Evolutionary conservation across 345 rosid species (phyloP), one percentile per base, ranked within the genome.

Genomic region (Moricandia moricandioides): DNA sequence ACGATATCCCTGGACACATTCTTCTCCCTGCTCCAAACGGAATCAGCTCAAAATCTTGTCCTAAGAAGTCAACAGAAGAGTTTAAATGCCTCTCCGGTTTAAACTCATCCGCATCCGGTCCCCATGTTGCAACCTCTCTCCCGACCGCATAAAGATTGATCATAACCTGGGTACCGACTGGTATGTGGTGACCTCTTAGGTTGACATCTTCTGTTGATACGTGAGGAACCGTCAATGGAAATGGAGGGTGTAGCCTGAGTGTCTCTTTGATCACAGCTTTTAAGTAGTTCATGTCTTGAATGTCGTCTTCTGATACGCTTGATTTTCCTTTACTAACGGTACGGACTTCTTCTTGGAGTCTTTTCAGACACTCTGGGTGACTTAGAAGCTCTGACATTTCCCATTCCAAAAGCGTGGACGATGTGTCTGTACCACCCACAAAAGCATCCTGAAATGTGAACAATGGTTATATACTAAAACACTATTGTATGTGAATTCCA

Each of bases 161-260:
- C 7, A 85, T 24, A 29, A 75, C 77, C 14, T 35, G 78, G 12
- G 82, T 83, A 47, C 82, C 71, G 1, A 71, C 45, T 0, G 71
- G 54, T 54, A 85, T 61, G 51, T 80, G 52, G 30, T 75, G 68
- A 18, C 75, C 83, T n/a, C 67, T 31, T 21, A 85, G 33, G 8
- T 4, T 78, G 54, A 75, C 70, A 33, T 78, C 80, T 40, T 73
- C 17, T 1, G 67, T 73, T 10, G 84, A 72, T 33, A 47, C 58
- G 18, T 78, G 43, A n/a, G 86, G 84, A 39, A 78, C 69, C 31
- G 80, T 65, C 49, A 85, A 30, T 3, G 86, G 86, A 17, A 82
- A 4, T 3, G 87, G 87, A 66, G 86, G 88, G 56, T 80, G 79
- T 26, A 82, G 75, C 59, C 85, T 79, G 31, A 85, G 78, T 30